A percentile compares a stretch with the other conserved stretches of the same genome.
Conservation (phyloP, 441 rosid species). For the Populus hybrid region DNA sequence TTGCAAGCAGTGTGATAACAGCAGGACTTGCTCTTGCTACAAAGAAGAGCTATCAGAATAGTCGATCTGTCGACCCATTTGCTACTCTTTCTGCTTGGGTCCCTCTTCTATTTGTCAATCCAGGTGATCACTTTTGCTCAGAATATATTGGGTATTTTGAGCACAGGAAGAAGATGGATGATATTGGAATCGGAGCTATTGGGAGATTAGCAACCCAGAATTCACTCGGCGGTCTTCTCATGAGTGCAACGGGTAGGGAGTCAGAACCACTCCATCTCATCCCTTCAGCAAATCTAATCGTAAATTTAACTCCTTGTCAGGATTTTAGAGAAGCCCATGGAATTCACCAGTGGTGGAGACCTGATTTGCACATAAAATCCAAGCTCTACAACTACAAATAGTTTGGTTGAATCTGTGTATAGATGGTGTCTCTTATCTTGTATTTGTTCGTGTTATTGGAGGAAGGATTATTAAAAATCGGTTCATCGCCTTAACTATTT, state of each 20-base stretch:
- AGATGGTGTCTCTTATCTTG: not conserved
- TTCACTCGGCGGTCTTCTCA: conserved; percentile 63
- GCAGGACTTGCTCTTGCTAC: conserved; percentile 78
- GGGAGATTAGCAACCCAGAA: conserved; percentile 69
- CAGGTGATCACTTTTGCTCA: conserved; percentile 62
- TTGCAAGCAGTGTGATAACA: conserved; percentile 77
- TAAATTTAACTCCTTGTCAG: conserved; percentile 36
- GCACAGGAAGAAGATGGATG: conserved; percentile 86
- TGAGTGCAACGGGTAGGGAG: conserved; percentile 54
- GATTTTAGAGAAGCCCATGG: conserved; percentile 87
- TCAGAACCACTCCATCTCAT: conserved; percentile 72
- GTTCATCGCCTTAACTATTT: too few relatives aligned
- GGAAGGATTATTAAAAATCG: not conserved
- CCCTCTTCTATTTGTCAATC: conserved; percentile 63
- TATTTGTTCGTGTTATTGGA: not conserved
- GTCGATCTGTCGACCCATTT: conserved; percentile 47
- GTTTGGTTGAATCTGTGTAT: not conserved
- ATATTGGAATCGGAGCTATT: conserved; percentile 66
- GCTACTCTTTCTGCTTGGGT: conserved; percentile 55
- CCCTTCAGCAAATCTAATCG: conserved; percentile 61
- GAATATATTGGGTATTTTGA: conserved; percentile 92
- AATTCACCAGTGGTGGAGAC: conserved; percentile 93
- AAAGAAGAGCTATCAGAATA: conserved; percentile 45
- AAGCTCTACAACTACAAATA: conserved; percentile 52
- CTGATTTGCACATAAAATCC: conserved; percentile 52